Conservation (phyloP, 192 early-diverging fungal genomes). For the Gaertneriomyces sp. region DNA sequence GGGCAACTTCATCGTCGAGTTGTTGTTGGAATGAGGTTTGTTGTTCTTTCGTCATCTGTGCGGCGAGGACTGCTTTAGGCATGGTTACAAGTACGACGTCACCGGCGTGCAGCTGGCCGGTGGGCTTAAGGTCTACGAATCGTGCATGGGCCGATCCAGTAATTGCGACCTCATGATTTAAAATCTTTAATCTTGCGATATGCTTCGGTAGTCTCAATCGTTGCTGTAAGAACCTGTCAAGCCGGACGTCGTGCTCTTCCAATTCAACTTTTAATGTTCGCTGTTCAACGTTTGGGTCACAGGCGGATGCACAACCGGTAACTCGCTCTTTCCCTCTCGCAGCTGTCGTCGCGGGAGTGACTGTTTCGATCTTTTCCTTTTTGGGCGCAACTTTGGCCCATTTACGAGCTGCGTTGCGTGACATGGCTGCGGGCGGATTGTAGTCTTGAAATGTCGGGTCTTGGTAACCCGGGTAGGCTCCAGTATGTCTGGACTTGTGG, state of each 20-base stretch:
- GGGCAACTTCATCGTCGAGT: neutral
- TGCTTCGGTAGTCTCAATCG: slow-evolving; percentile 20
- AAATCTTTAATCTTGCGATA: slow-evolving; percentile 38
- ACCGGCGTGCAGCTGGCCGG: slow-evolving; percentile 31
- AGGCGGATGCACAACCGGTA: neutral
- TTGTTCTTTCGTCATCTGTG: slow-evolving; percentile 5
- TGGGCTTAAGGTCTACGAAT: slow-evolving; percentile 31
- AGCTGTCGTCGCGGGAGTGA: neutral
- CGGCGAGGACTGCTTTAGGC: slow-evolving; percentile 1
- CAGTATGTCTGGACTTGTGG: slow-evolving; percentile 16
- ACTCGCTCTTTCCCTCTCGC: neutral
- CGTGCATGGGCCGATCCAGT: slow-evolving; percentile 32
- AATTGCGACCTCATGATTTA: slow-evolving; percentile 35
- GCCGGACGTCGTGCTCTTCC: slow-evolving; percentile 24
- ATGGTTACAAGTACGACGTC: slow-evolving; percentile 37
- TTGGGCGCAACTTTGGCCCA: slow-evolving; percentile 13
- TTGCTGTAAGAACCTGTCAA: slow-evolving; percentile 33
- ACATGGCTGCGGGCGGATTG: slow-evolving; percentile 13
- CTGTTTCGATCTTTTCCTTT: neutral
- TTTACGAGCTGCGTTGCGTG: slow-evolving; percentile 6
- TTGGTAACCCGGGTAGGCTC: slow-evolving; percentile 11
- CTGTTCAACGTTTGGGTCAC: neutral
- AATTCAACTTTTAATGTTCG: slow-evolving; percentile 23
- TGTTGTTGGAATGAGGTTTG: neutral
- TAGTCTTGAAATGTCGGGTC: slow-evolving; percentile 7